These are phyloP conservation scores for Aschersonia sp. DNA, from an alignment of 2,329 filamentous ascomycete species.

Conservation along the genomic window DNA sequence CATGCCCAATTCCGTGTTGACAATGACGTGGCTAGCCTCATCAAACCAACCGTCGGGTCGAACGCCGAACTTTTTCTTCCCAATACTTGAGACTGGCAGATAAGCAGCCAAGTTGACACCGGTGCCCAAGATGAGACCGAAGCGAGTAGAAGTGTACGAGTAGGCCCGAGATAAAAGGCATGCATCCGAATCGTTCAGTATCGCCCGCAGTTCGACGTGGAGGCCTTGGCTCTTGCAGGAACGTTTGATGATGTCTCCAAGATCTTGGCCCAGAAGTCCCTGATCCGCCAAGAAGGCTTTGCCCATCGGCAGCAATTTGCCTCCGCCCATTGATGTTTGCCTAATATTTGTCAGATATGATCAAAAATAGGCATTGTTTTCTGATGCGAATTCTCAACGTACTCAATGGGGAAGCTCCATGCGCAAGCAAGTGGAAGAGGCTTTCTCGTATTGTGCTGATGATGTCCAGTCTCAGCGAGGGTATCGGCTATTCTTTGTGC, in stretches of 20 bases:
- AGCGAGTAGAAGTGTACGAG: slow-evolving; percentile 39
- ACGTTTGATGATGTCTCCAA: slow-evolving; percentile 40
- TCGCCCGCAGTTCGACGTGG: slow-evolving; percentile 40
- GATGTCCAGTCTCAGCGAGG: slow-evolving; percentile 27
- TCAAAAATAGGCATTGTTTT: not conserved
- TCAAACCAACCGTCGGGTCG: slow-evolving; percentile 42
- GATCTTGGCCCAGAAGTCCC: slow-evolving; percentile 41
- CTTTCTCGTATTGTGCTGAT: slow-evolving; percentile 19
- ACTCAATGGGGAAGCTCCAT: slow-evolving; percentile 60
- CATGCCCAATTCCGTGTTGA: slow-evolving; percentile 56
- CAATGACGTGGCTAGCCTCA: slow-evolving; percentile 44
- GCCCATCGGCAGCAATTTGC: slow-evolving; percentile 46
- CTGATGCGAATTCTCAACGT: slow-evolving; percentile 16
- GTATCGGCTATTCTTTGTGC: slow-evolving; percentile 43
- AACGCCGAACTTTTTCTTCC: slow-evolving; percentile 38
- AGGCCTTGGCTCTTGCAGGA: slow-evolving; percentile 37
- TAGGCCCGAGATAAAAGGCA: slow-evolving; percentile 51
- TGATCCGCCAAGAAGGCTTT: slow-evolving; percentile 48
- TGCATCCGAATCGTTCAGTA: slow-evolving; percentile 55
- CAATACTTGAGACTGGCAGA: slow-evolving; percentile 42
- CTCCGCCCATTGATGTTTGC: slow-evolving; percentile 48
- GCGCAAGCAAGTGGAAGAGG: slow-evolving; percentile 45
- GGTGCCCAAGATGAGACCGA: slow-evolving; percentile 52
- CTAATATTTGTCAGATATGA: slow-evolving; percentile 17
- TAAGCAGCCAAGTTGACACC: slow-evolving; percentile 53